Conservation (phyloP, 768 basidiomycete genomes). For the Epithele typhae region DNA sequence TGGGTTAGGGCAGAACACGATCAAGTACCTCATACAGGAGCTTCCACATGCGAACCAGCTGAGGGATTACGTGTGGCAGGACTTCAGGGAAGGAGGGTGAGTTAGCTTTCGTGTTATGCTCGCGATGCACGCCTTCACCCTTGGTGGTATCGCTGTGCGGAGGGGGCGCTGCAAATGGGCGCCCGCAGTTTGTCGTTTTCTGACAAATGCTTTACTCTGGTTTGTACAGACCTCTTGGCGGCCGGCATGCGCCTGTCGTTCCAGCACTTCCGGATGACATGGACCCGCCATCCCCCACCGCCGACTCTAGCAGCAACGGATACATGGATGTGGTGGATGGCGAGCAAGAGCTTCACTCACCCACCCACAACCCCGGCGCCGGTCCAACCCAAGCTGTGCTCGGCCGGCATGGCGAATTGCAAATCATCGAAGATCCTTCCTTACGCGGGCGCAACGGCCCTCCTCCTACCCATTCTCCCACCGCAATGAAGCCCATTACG, state of each 20-base stretch:
- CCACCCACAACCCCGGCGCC: background rate
- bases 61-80: constrained; percentile 83
- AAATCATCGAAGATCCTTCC: constrained; percentile 24
- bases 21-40: constrained; percentile 89
- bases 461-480: constrained; percentile 7
- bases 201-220: background rate
- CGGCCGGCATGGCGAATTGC: constrained; percentile 17
- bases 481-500: constrained; percentile 18
- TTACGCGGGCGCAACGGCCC: constrained; percentile 6
- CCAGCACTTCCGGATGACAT: constrained; percentile 75
- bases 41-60: constrained; percentile 67
- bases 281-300: constrained; percentile 7
- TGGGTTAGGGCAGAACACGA: constrained; percentile 81
- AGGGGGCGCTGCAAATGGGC: no score
- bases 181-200: background rate
- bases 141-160: no score
- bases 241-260: constrained; percentile 77
- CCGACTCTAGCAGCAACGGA: constrained; percentile 6
- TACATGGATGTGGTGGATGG: constrained; percentile 2
- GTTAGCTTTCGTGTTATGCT: constrained; percentile 31
- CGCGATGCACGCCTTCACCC: no score
- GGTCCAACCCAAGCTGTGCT: background rate
- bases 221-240: constrained; percentile 60
- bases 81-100: constrained; percentile 82
- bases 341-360: no score